These are phyloP conservation scores for Camellia granthamiana DNA, from an alignment of 148 eudicot species.

Conservation along the genomic window DNA sequence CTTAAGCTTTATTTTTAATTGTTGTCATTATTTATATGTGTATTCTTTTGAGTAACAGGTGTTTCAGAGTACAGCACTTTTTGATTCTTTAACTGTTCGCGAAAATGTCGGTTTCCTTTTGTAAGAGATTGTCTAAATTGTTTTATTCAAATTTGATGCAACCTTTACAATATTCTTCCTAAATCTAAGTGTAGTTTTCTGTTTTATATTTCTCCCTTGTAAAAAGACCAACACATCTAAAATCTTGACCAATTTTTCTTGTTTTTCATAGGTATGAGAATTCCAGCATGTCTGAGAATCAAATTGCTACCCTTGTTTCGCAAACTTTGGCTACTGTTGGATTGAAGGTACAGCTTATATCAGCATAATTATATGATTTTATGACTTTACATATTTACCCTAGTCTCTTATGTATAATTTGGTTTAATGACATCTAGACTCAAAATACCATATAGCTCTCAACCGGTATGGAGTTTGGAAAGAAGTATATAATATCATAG, in stretches of 20 bases:
- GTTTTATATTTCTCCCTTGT: slow-evolving; percentile 2
- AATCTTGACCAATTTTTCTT: slow-evolving; percentile 10
- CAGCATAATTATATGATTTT: background rate
- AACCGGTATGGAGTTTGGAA: background rate
- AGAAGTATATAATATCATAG: background rate
- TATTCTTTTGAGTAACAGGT: slow-evolving; percentile 50
- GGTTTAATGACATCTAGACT: background rate
- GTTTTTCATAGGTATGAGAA: slow-evolving; percentile 63
- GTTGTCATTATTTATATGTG: background rate
- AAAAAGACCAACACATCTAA: too few species aligned
- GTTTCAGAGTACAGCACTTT: slow-evolving; percentile 92
- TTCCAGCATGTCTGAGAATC: slow-evolving; percentile 71
- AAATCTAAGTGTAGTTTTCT: background rate
- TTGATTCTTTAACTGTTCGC: slow-evolving; percentile 89
- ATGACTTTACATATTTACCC: background rate
- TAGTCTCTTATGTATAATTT: background rate
- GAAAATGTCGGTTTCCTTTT: slow-evolving; percentile 95
- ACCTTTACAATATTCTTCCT: background rate
- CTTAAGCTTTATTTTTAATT: background rate
- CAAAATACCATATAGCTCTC: background rate
- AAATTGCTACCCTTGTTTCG: slow-evolving; percentile 69
- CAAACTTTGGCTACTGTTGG: slow-evolving; percentile 93
- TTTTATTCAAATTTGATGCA: background rate
- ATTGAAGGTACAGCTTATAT: slow-evolving; percentile 53
- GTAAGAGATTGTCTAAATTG: slow-evolving; percentile 47